A percentile compares a stretch with the other conserved stretches of the same genome.
These are phyloP conservation scores for Sungouiella blattae DNA, from an alignment of 805 yeast genomes.

Conservation along the genomic window DNA sequence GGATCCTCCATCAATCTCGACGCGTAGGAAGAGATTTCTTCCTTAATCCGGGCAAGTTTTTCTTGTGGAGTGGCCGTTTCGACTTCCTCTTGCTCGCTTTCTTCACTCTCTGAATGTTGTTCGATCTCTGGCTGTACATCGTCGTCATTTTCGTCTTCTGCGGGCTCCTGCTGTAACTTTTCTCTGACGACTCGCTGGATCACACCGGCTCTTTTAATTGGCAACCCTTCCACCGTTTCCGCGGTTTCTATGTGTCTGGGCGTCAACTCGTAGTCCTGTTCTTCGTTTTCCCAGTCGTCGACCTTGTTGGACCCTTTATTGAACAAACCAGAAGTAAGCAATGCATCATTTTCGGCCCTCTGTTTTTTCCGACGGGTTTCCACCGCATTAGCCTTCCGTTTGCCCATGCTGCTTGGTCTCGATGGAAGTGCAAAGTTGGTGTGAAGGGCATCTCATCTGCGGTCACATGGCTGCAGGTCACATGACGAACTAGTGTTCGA, in stretches of 20 bases:
- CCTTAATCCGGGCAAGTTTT: constrained; percentile 60
- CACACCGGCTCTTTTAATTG: constrained; percentile 70
- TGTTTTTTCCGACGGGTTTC: constrained; percentile 24
- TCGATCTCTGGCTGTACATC: constrained; percentile 23
- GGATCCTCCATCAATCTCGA: constrained; percentile 81
- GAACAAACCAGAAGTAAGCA: constrained; percentile 36
- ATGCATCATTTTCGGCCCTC: constrained; percentile 40
- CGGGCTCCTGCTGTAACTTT: constrained; percentile 16
- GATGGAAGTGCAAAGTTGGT: neutral
- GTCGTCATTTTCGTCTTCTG: constrained; percentile 10
- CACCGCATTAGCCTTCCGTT: constrained; percentile 9
- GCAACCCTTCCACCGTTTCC: constrained; percentile 64
- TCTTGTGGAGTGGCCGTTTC: constrained; percentile 47
- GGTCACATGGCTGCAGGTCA: no score
- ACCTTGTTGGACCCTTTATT: constrained; percentile 14
- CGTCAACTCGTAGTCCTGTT: constrained; percentile 70
- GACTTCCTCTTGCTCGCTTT: constrained; percentile 24
- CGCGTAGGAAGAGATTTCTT: constrained; percentile 79
- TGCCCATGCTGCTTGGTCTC: constrained; percentile 11
- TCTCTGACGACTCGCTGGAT: constrained; percentile 62
- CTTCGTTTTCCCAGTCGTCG: constrained; percentile 63
- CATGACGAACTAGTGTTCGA: no score
- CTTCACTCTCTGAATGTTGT: constrained; percentile 8
- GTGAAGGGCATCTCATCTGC: neutral
- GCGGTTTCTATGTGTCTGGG: constrained; percentile 57